Evolutionary conservation across 768 basidiomycete species (phyloP).

Genomic region (Exsudoporus frostii): DNA sequence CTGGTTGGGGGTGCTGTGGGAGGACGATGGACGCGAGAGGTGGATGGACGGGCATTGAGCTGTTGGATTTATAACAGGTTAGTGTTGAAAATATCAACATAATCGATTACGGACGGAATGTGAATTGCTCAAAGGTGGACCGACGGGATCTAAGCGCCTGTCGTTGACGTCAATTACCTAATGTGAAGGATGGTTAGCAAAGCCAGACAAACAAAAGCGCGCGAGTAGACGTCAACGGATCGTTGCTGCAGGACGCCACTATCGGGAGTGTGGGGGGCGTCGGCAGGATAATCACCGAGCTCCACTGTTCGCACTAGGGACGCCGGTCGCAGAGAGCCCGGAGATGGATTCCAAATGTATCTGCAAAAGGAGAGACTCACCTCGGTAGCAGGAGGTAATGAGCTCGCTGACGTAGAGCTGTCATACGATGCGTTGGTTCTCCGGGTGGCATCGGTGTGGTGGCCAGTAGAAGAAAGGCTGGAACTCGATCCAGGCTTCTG

Average conservation of each 20-base stretch:
- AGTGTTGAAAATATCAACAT: slow-evolving; percentile 10
- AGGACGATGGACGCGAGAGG: slow-evolving; percentile 12
- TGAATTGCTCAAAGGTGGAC: slow-evolving; percentile 6
- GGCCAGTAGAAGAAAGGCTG: slow-evolving; percentile 18
- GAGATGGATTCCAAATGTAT: slow-evolving; percentile 11
- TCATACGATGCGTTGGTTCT: slow-evolving; percentile 20
- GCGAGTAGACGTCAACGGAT: slow-evolving; percentile 1
- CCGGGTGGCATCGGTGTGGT: slow-evolving; percentile 28
- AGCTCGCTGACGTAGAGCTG: slow-evolving; percentile 27
- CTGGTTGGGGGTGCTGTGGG: slow-evolving; percentile 14
- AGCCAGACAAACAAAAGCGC: slow-evolving; percentile 13
- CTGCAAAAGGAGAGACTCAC: slow-evolving; percentile 17
- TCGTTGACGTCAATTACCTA: slow-evolving; percentile 30
- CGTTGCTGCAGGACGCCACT: background rate
- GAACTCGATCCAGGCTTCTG: slow-evolving; percentile 30
- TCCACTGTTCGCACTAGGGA: slow-evolving; percentile 8
- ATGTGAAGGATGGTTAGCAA: slow-evolving; percentile 9
- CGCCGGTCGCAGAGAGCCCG: slow-evolving; percentile 16
- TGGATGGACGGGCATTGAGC: slow-evolving; percentile 16
- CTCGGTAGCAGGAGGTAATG: slow-evolving; percentile 18
- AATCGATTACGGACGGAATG: slow-evolving; percentile 20
- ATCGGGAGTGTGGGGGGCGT: background rate
- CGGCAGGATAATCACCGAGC: slow-evolving; percentile 24
- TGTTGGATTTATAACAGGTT: slow-evolving; percentile 24
- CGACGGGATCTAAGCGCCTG: slow-evolving; percentile 19